Base-by-base conservation (phyloP, 2,329 filamentous ascomycete species). In the Ophiostoma piceae region DNA sequence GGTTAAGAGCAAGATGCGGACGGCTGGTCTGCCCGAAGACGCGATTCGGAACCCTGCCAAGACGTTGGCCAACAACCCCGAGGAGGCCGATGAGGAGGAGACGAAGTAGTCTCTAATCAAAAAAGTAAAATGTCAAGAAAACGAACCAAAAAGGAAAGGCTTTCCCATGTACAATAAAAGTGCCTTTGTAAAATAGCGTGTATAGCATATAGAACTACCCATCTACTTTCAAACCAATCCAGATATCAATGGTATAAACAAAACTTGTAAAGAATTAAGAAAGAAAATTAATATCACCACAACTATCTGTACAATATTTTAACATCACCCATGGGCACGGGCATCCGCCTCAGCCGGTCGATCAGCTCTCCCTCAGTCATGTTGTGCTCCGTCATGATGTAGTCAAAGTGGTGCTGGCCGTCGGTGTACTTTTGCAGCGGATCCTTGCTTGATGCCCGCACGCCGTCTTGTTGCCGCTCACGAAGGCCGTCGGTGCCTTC, bases 301-400 rank as follows among this genome's bases (percentile, higher is more conserved):
- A 32, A 19, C 39, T 29, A 87, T 69, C 82, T 80, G 74, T 87
- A 86, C 65, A 88, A 79, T 7, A 88, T 80, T 0, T 82, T 83
- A 72, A 87, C 73, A 71, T 87, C 87, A 5, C 82, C 84, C 71
- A 80, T 80, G 7, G 84, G 82, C 32, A 83, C 79, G 2, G 82
- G 82, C 41, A 89, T 80, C 47, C 80, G 83, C 78, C 87, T 88
- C 66, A 95, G 79, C 77, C 85, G 87, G 51, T 87, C 87, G 80
- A 92, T 83, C 19, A 94, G 88, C 75, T 91, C 88, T 71, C 83
- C 84, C 76, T 94, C 90, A 7, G 86, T 87, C 76, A 92, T 77
- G 72, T 90, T 88, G 77, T 88, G 83, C 80, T 93, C 91, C 0
- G 89, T 91, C 76, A 91, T 92, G 73, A 94, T 92, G 82, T 94